These are phyloP conservation scores for Apiospora marii DNA, from an alignment of 2,329 filamentous ascomycete species.

Conservation along the genomic window DNA sequence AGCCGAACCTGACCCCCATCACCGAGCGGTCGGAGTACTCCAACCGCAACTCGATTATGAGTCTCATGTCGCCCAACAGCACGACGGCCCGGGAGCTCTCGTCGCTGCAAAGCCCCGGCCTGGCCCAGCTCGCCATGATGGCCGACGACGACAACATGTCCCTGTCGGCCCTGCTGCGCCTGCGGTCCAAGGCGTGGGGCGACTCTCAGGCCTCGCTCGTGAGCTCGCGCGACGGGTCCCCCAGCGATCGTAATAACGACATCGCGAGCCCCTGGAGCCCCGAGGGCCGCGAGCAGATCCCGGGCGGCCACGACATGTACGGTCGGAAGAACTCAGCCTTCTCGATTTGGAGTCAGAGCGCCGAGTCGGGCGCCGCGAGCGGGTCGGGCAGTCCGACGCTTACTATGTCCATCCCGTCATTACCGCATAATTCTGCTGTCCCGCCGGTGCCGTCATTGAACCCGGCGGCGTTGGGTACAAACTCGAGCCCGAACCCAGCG, in stretches of 20 bases:
- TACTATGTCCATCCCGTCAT: constrained; percentile 49
- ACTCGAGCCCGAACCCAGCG: constrained; percentile 26
- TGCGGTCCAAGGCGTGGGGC: constrained; percentile 81
- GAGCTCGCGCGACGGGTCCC: constrained; percentile 56
- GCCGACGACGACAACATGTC: constrained; percentile 75
- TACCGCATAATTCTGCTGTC: constrained; percentile 34
- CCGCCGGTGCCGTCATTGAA: constrained; percentile 30
- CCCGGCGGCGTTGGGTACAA: constrained; percentile 31
- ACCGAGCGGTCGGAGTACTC: constrained; percentile 96
- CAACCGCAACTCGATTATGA: constrained; percentile 90
- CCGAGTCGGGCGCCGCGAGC: constrained; percentile 55
- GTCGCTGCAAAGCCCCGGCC: constrained; percentile 71
- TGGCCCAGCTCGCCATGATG: constrained; percentile 78
- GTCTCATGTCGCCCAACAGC: constrained; percentile 62
- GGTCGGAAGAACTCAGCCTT: constrained; percentile 59
- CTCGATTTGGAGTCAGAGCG: constrained; percentile 52
- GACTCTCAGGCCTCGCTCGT: constrained; percentile 78
- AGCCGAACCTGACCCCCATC: constrained; percentile 94
- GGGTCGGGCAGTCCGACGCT: constrained; percentile 59
- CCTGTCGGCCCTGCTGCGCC: constrained; percentile 73
- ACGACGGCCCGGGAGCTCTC: constrained; percentile 51
- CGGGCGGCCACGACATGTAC: constrained; percentile 40
- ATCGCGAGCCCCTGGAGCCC: constrained; percentile 50
- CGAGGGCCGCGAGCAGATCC: constrained; percentile 30
- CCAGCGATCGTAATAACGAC: constrained; percentile 52